Percentiles rank a stretch among this genome's conserved stretches.
These are phyloP conservation scores for Pulicaria dysenterica DNA, from an alignment of 129 eudicot species.

Conservation along the genomic window DNA sequence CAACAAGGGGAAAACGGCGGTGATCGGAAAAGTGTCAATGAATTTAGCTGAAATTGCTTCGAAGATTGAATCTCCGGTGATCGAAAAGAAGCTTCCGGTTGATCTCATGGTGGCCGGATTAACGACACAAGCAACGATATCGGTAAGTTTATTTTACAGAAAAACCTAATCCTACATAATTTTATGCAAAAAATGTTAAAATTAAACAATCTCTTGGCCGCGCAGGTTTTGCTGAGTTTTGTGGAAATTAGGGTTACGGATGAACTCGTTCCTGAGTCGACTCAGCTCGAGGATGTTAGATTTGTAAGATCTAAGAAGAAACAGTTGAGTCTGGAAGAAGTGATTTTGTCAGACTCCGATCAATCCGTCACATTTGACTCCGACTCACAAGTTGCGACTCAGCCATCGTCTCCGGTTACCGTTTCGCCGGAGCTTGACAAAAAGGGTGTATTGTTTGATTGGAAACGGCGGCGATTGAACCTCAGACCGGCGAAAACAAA, in stretches of 20 bases:
- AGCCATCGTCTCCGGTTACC: slow-evolving; percentile 19
- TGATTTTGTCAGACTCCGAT: slow-evolving; percentile 28
- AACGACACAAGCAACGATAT: slow-evolving; percentile 46
- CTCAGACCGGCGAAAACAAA: slow-evolving; percentile 22
- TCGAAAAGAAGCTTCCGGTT: slow-evolving; percentile 47
- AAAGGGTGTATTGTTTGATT: slow-evolving; percentile 57
- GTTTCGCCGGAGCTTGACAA: slow-evolving; percentile 35
- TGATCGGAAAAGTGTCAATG: slow-evolving; percentile 51
- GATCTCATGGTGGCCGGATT: slow-evolving; percentile 49
- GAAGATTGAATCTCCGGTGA: slow-evolving; percentile 32
- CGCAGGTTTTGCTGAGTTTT: slow-evolving; percentile 52
- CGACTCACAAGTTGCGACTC: slow-evolving; percentile 27
- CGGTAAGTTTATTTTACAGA: slow-evolving; percentile 37
- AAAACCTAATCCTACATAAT: not conserved
- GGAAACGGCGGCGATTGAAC: slow-evolving; percentile 64
- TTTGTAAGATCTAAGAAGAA: slow-evolving; percentile 23
- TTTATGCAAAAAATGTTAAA: not conserved
- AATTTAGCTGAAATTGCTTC: slow-evolving; percentile 55
- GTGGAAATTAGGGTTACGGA: slow-evolving; percentile 43
- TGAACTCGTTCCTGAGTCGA: slow-evolving; percentile 20
- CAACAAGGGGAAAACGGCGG: slow-evolving; percentile 48
- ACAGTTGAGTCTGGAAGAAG: slow-evolving; percentile 40
- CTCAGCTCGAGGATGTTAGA: slow-evolving; percentile 7
- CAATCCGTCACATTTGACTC: slow-evolving; percentile 43
- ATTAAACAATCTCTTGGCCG: not conserved